phyloP scores from a whole-genome alignment of 371 early-diverging fungal genomes.

The Mortierella sp. region DNA sequence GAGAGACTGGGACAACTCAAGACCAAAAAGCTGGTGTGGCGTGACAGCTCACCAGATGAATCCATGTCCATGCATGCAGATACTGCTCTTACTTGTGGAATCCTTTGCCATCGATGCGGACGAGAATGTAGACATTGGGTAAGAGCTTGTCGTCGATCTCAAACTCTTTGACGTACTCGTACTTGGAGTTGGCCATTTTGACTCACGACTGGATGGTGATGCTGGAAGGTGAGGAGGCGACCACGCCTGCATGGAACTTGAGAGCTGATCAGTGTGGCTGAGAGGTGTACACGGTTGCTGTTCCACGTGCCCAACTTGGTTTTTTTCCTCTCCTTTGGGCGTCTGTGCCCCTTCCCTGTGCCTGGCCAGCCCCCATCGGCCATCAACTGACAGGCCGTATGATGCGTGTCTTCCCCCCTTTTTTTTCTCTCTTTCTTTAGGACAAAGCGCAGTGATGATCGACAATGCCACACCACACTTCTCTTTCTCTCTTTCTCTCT shows the following conservation, averaged over 20 bases:
- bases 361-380: too few species aligned
- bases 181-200: constrained; percentile 93
- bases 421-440: constrained; percentile 10
- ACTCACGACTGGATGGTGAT: too few species aligned
- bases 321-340: too few species aligned
- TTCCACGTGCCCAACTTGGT: too few species aligned
- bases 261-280: too few species aligned
- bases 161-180: constrained; percentile 92
- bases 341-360: too few species aligned
- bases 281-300: too few species aligned
- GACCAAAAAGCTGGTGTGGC: too few species aligned
- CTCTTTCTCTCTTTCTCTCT: neutral
- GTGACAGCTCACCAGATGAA: neutral
- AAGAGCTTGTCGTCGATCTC: constrained; percentile 82
- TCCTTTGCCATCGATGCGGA: constrained; percentile 93
- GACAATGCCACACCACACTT: constrained; percentile 13
- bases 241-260: too few species aligned
- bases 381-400: constrained; percentile 29
- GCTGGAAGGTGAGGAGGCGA: too few species aligned
- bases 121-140: constrained; percentile 88
- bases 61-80: neutral
- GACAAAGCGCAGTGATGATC: constrained; percentile 9
- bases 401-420: constrained; percentile 9
- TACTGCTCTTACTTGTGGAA: constrained; percentile 77
- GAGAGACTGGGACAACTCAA: neutral